Evolutionary conservation across 805 yeast genomes (phyloP).

Genomic region (Dipodascus albidus): DNA sequence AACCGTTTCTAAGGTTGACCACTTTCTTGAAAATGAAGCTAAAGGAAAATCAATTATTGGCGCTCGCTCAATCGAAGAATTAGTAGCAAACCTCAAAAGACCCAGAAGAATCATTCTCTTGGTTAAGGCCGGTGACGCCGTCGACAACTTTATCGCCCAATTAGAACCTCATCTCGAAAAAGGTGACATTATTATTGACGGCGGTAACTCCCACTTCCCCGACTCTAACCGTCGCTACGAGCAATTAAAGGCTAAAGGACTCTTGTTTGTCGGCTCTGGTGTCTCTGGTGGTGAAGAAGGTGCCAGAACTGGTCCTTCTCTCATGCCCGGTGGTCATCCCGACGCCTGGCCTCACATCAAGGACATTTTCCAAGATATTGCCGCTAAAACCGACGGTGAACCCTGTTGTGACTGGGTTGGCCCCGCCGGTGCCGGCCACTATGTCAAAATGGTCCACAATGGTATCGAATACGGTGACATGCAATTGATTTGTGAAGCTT

Average conservation of each 20-base stretch:
- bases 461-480: slow-evolving; percentile 99
- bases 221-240: slow-evolving; percentile 95
- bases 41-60: slow-evolving; percentile 92
- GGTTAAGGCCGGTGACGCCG: slow-evolving; percentile 95
- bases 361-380: slow-evolving; percentile 88
- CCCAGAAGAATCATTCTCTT: slow-evolving; percentile 92
- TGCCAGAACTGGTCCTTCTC: slow-evolving; percentile 97
- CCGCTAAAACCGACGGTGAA: slow-evolving; percentile 96
- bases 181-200: slow-evolving; percentile 97
- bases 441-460: slow-evolving; percentile 98
- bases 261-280: slow-evolving; percentile 95
- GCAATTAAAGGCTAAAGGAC: slow-evolving; percentile 77
- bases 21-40: slow-evolving; percentile 87
- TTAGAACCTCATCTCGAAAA: slow-evolving; percentile 83
- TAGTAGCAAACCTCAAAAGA: slow-evolving; percentile 79
- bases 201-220: slow-evolving; percentile 99
- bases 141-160: slow-evolving; percentile 81
- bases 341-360: slow-evolving; percentile 99
- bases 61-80: slow-evolving; percentile 85
- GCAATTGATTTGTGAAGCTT: slow-evolving; percentile 98
- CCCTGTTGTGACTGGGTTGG: slow-evolving; percentile 99
- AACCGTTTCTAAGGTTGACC: slow-evolving; percentile 92
- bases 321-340: slow-evolving; percentile 98
- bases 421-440: slow-evolving; percentile 98
- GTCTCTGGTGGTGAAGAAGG: slow-evolving; percentile 99